Percentiles rank a stretch among this genome's conserved stretches.
These are phyloP conservation scores for Hygrophorus pudorinus DNA, from an alignment of 768 basidiomycete genomes.

Conservation along the genomic window DNA sequence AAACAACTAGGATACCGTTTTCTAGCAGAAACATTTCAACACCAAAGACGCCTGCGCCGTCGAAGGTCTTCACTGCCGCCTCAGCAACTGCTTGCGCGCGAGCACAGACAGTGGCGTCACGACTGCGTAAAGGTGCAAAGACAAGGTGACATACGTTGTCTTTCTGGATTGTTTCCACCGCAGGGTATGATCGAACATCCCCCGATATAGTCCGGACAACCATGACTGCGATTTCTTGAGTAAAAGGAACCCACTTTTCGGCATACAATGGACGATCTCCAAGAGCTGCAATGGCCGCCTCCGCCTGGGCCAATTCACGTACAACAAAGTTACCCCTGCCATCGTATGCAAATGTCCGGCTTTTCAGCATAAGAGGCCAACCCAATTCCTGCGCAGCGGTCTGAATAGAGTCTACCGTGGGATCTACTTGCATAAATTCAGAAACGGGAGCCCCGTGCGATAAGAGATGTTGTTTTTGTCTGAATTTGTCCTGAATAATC, in stretches of 20 bases:
- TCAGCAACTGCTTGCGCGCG: conserved; percentile 71
- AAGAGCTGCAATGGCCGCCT: conserved; percentile 42
- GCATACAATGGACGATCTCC: conserved; percentile 76
- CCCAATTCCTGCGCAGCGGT: conserved; percentile 53
- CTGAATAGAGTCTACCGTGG: conserved; percentile 38
- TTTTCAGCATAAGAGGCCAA: conserved; percentile 92
- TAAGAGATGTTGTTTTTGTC: conserved; percentile 69
- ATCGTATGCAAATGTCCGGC: conserved; percentile 91
- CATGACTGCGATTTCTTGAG: conserved; percentile 92
- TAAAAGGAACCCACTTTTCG: conserved; percentile 87
- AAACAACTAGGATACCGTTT: conserved; percentile 44
- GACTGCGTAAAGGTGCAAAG: conserved; percentile 71
- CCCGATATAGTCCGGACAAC: conserved; percentile 76
- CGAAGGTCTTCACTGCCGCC: conserved; percentile 62
- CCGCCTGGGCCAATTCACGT: conserved; percentile 38
- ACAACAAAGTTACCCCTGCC: conserved; percentile 89
- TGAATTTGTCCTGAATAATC: conserved; percentile 81
- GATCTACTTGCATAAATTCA: conserved; percentile 50
- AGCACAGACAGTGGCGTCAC: conserved; percentile 40
- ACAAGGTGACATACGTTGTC: conserved; percentile 91
- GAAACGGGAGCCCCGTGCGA: conserved; percentile 48
- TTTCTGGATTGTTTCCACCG: conserved; percentile 92
- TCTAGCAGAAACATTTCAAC: conserved; percentile 96
- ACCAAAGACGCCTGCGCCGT: conserved; percentile 91
- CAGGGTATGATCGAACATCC: conserved; percentile 75